Conservation (phyloP, 1,284 basidiomycete genomes). For the Peniophora sp. region DNA sequence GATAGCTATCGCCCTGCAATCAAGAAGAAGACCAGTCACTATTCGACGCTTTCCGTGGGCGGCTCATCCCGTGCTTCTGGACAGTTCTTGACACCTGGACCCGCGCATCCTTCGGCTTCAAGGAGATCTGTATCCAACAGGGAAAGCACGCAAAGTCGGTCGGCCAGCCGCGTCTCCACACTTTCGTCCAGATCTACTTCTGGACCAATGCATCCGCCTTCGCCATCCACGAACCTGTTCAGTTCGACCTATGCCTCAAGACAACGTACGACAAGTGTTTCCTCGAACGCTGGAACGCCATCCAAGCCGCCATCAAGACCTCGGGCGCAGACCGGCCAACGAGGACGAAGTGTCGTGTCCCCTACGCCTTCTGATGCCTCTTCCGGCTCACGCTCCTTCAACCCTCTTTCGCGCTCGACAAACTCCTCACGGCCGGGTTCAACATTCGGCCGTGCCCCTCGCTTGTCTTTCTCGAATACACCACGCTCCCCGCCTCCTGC, state of each 20-base stretch:
- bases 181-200: constrained; percentile 49
- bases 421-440: constrained; percentile 23
- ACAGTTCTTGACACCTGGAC: constrained; percentile 32
- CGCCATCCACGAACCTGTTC: constrained; percentile 33
- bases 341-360: constrained; percentile 37
- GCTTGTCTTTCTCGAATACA: constrained; percentile 41
- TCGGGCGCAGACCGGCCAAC: constrained; percentile 30
- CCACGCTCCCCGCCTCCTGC: constrained; percentile 35
- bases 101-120: constrained; percentile 25
- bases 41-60: constrained; percentile 42
- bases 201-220: constrained; percentile 29
- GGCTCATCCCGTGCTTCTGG: constrained; percentile 24
- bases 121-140: constrained; percentile 6
- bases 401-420: constrained; percentile 29
- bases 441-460: constrained; percentile 63
- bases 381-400: constrained; percentile 8
- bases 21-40: constrained; percentile 27
- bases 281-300: constrained; percentile 24
- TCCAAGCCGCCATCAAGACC: constrained; percentile 27
- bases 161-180: constrained; percentile 41
- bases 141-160: constrained; percentile 25
- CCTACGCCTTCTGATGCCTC: constrained; percentile 25
- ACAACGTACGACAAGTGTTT: constrained; percentile 64
- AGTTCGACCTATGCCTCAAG: constrained; percentile 72
- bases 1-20: constrained; percentile 19